phyloP scores from a whole-genome alignment of 306 rosid species.

The Quillaja saponaria region DNA sequence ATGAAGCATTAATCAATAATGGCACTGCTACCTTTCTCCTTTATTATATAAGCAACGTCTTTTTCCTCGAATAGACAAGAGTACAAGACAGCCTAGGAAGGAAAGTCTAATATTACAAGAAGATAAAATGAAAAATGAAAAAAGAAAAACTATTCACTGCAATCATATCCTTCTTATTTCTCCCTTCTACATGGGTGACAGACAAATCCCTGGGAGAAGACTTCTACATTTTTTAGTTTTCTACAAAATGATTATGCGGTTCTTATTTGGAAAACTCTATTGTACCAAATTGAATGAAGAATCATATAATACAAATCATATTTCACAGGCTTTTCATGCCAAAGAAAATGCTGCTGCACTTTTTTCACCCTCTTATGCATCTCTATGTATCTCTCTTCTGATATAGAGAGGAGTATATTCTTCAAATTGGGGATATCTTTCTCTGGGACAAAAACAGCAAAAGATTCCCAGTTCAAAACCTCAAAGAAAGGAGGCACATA shows the following conservation, averaged over 20 bases:
- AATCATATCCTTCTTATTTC: conserved; percentile 17
- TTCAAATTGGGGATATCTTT: conserved; percentile 74
- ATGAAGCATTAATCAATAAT: too few species aligned
- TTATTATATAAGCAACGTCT: too few species aligned
- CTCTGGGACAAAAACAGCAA: conserved; percentile 80
- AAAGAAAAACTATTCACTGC: background rate
- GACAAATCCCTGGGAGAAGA: too few species aligned
- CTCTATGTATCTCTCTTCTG: conserved; percentile 64
- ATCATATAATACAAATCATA: conserved; percentile 92
- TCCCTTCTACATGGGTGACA: too few species aligned
- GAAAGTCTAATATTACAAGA: too few species aligned
- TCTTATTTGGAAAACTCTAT: conserved; percentile 53
- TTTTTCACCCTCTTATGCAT: conserved; percentile 77
- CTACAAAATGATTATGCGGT: conserved; percentile 37
- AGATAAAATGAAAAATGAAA: too few species aligned
- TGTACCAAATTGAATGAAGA: conserved; percentile 87
- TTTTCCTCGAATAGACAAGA: too few species aligned
- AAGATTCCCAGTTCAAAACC: conserved; percentile 85
- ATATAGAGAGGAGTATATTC: conserved; percentile 67
- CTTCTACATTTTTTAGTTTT: too few species aligned
- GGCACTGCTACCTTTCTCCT: too few species aligned
- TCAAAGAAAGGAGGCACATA: conserved; percentile 89
- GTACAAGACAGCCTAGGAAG: too few species aligned
- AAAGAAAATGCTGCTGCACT: conserved; percentile 84
- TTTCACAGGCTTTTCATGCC: conserved; percentile 84